Evolutionary conservation across 2,329 filamentous ascomycete species (phyloP).

Genomic region (Triangularia setosa): DNA sequence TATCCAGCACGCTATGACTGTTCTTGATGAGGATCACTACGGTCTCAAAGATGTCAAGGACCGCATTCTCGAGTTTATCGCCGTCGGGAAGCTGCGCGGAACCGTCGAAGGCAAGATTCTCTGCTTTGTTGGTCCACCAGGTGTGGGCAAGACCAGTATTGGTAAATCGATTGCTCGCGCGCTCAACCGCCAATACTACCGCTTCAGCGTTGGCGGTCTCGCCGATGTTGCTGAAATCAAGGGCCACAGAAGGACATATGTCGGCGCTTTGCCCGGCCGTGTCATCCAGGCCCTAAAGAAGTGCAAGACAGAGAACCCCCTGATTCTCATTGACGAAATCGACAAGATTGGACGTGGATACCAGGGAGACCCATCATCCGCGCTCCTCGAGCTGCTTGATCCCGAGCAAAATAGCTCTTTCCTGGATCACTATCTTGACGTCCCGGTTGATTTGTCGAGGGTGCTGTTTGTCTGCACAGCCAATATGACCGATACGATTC

Average conservation of each 20-base stretch:
- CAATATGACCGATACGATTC: slow-evolving; percentile 98
- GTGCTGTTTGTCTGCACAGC: slow-evolving; percentile 98
- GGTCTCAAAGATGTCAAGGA: slow-evolving; percentile 98
- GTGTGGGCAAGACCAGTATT: slow-evolving; percentile 98
- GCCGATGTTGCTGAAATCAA: slow-evolving; percentile 99
- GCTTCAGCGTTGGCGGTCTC: slow-evolving; percentile 94
- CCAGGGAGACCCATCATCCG: slow-evolving; percentile 93
- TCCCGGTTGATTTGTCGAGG: slow-evolving; percentile 94
- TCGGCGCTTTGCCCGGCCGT: slow-evolving; percentile 88
- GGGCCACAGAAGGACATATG: slow-evolving; percentile 92
- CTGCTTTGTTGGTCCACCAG: slow-evolving; percentile 94
- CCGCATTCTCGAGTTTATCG: slow-evolving; percentile 96
- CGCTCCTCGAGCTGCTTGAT: slow-evolving; percentile 87
- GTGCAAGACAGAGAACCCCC: slow-evolving; percentile 95
- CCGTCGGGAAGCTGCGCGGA: slow-evolving; percentile 91
- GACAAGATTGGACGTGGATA: slow-evolving; percentile 97
- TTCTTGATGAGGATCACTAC: slow-evolving; percentile 94
- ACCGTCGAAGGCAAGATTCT: slow-evolving; percentile 98
- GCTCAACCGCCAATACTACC: slow-evolving; percentile 93
- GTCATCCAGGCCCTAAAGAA: slow-evolving; percentile 99
- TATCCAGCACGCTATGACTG: slow-evolving; percentile 83
- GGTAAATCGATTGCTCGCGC: slow-evolving; percentile 96
- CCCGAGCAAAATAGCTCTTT: slow-evolving; percentile 98
- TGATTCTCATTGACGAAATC: slow-evolving; percentile 94
- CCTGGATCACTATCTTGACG: slow-evolving; percentile 97